Percentiles rank a stretch among this genome's conserved stretches.
phyloP scores from a whole-genome alignment of 1,284 basidiomycete genomes.

The Rhodotorula mucilaginosa region DNA sequence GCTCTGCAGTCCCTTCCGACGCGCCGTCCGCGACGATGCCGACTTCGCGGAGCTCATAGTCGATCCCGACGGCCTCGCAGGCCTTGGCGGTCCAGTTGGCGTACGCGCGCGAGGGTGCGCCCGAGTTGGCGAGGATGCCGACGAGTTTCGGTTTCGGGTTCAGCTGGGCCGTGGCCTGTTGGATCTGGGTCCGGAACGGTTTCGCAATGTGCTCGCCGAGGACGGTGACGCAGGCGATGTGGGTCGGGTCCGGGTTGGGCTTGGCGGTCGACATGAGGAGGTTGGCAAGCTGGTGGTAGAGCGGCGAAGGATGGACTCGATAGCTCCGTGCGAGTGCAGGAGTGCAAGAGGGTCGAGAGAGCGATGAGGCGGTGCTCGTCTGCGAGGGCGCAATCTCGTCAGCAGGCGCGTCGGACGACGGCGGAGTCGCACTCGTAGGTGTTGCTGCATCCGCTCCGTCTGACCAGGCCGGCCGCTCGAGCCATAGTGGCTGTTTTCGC shows the following conservation, averaged over 20 bases:
- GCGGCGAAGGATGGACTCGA: neutral
- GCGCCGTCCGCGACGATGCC: conserved; percentile 56
- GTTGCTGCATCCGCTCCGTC: too few relatives aligned
- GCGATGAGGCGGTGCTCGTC: neutral
- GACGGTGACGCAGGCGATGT: conserved; percentile 14
- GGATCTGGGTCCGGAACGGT: conserved; percentile 36
- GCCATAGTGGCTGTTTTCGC: too few relatives aligned
- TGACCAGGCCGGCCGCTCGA: too few relatives aligned
- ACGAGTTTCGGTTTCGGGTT: conserved; percentile 67
- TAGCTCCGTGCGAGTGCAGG: neutral
- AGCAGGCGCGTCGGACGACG: neutral
- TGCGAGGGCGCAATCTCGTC: neutral
- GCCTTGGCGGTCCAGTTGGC: conserved; percentile 91
- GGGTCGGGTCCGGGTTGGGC: conserved; percentile 3
- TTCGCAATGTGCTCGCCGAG: conserved; percentile 38
- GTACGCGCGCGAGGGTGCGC: conserved; percentile 82
- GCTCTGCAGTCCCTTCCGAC: conserved; percentile 46
- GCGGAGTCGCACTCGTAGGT: too few relatives aligned
- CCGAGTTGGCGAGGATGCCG: conserved; percentile 85
- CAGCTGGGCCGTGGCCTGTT: conserved; percentile 19
- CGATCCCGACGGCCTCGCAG: conserved; percentile 82
- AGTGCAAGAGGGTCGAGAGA: neutral
- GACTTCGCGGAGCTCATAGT: conserved; percentile 73
- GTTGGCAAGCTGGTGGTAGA: neutral
- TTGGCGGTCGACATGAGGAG: conserved; percentile 3